Evolutionary conservation across 1,284 basidiomycete species (phyloP), one percentile per base, ranked within the genome.

Genomic region (Fomes fomentarius): DNA sequence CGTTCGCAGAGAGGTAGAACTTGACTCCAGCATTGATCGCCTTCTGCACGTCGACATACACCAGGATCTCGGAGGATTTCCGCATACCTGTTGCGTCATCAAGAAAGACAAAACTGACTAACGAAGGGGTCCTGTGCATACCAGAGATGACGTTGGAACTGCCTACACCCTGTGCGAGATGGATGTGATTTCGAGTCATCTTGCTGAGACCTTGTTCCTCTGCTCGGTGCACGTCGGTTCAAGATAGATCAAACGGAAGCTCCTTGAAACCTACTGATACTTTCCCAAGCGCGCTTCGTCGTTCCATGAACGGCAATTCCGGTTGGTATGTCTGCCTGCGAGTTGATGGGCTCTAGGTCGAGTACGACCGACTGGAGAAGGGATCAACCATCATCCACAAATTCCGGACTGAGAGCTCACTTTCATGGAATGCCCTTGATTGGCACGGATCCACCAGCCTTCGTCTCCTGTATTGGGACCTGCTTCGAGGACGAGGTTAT

Each of bases 381-480:
- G 17, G 50, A 43, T 42, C 6, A 47, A 34, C 19, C 4, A 21
- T 5, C 6, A 19, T 17, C 4, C 4, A 14, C 11, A 33, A n/a
- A n/a, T n/a, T n/a, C n/a, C 15, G 24, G 17, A 21, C 31, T 14
- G 12, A 15, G 15, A 10, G 62, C 75, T 24, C 55, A 88, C 92
- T 74, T 86, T 81, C 35, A 96, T 75, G 2, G 94, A 92, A 74
- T 98, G 96, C 0, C 96, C 97, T 72, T 98, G 96, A 58, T 93
- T 94, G 0, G 96, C 96, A 43, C 94, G 80, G 62, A 98, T 95
- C 85, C 88, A 95, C 84, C 89, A 91, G 19, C 80, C 71, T 8
- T 76, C 70, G 9, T 66, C 54, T n/a, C 64, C 69, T 19, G 65
- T 57, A 0, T 68, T 68, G 5, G 62, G 52, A 61, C 83, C 79